These are phyloP conservation scores for Trichoderma sp. DNA, from an alignment of 2,329 filamentous ascomycete genomes.

Conservation along the genomic window DNA sequence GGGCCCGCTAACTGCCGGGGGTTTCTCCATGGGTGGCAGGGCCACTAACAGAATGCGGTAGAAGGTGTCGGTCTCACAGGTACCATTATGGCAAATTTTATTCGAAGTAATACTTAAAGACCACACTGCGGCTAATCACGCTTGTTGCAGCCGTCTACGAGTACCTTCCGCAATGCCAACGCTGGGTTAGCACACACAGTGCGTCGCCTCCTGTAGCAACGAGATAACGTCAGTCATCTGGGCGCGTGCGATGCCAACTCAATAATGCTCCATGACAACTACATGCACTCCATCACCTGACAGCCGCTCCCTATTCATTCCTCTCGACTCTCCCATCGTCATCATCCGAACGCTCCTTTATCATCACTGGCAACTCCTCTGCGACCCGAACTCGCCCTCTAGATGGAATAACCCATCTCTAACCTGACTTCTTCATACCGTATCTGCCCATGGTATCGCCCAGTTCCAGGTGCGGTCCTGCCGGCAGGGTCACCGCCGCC, in stretches of 20 bases:
- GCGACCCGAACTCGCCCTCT: not conserved
- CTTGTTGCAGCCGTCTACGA: not conserved
- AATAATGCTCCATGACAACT: constrained; percentile 15
- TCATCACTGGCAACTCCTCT: not conserved
- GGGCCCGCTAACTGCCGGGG: not conserved
- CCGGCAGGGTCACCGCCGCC: constrained; percentile 61
- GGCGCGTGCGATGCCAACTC: constrained; percentile 13
- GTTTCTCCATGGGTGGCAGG: not conserved
- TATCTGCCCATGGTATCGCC: constrained; percentile 20
- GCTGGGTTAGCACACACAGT: constrained; percentile 11
- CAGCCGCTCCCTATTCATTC: not conserved
- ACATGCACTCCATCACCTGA: constrained; percentile 19
- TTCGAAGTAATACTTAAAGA: not conserved
- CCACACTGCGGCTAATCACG: not conserved
- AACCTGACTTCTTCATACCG: not conserved
- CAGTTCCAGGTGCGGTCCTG: constrained; percentile 48
- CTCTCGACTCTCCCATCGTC: not conserved
- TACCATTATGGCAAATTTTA: not conserved
- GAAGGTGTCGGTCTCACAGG: not conserved
- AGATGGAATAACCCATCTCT: constrained; percentile 19
- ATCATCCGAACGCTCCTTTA: not conserved
- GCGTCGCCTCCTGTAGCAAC: not conserved
- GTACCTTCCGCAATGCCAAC: not conserved
- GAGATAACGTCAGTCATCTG: constrained; percentile 21
- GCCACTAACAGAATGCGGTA: constrained; percentile 5